Base-by-base conservation (phyloP, 768 basidiomycete genomes). In the Russula abietina region DNA sequence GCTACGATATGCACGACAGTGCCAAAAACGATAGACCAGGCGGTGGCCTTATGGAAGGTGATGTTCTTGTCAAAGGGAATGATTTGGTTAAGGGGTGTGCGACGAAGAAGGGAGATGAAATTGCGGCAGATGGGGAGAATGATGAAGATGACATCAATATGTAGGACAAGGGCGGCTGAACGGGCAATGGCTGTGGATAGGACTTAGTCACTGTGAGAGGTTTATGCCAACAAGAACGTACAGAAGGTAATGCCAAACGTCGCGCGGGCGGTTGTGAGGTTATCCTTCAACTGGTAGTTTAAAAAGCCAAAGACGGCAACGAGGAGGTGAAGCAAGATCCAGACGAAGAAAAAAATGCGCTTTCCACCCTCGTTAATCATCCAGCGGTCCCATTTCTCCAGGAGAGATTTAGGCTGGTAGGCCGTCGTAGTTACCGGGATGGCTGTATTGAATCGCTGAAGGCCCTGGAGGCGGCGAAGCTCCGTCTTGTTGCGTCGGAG, bases 61-160 rank as follows among this genome's bases (percentile, higher is more conserved):
- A 97, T 84, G 72, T 89, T 93, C 78, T 93, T 89, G 79, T 96
- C 94, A 71, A 98, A 96, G 24, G 93, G 93, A 65, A 96, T 90
- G 76, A 93, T 74, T 66, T 83, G 80, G 76, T 91, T 91, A 62
- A 98, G 78, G 2, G 93, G 84, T 1, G 92, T 93, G 57, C 87
- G 85, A 30, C 96, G 88, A 53, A 96, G 80, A 51, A 95, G 68
- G 26, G 93, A 95, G 74, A 97, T 83, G 76, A 97, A 93, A 77
- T 93, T 95, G 64, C 95, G 86, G 81, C 95, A 98, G 72, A 98
- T 83, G 30, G 95, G 96, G 33, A 98, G 83, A 55, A 98, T 85
- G 74, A 98, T 94, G 79, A 96, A 91, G 66, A 91, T 84, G 63
- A 93, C 87, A 75, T 97, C 91, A 69, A 96, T 81, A 69, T 97